Percentiles rank a stretch among this genome's conserved stretches.
These are phyloP conservation scores for Rusavskia elegans DNA, from an alignment of 495 filamentous ascomycete species.

Conservation along the genomic window DNA sequence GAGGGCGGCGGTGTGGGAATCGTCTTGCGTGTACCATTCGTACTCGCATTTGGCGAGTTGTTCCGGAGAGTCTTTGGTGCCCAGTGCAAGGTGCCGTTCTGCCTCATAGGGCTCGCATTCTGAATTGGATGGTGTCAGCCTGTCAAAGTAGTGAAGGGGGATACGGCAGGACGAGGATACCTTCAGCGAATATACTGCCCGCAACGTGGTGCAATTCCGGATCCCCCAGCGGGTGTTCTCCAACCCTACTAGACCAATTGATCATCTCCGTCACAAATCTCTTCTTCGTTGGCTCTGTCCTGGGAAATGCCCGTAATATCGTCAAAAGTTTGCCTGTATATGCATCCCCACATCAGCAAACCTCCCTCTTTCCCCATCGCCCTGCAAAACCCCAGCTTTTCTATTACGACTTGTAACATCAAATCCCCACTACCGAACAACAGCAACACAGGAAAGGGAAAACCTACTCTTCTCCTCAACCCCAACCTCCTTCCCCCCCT, in stretches of 20 bases:
- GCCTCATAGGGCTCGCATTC: conserved; percentile 85
- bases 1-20: conserved; percentile 72
- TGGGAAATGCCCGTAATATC: conserved; percentile 61
- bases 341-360: neutral
- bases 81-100: conserved; percentile 76
- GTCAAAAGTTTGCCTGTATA: conserved; percentile 10
- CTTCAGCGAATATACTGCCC: conserved; percentile 73
- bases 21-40: conserved; percentile 81
- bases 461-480: conserved; percentile 42
- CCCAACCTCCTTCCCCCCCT: conserved; percentile 60
- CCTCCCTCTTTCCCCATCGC: too few species aligned
- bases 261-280: conserved; percentile 80
- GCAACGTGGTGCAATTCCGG: conserved; percentile 91
- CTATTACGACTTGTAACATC: neutral
- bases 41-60: conserved; percentile 71
- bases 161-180: conserved; percentile 18
- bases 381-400: neutral
- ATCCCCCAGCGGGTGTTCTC: conserved; percentile 82
- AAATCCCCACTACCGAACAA: neutral
- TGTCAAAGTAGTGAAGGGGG: neutral
- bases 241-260: conserved; percentile 70
- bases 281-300: conserved; percentile 78
- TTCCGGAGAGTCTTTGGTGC: conserved; percentile 77
- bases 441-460: neutral
- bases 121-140: conserved; percentile 9